Evolutionary conservation across 345 rosid genomes (phyloP), one percentile per base, ranked within the genome.

Genomic region (Laguncularia racemosa): DNA sequence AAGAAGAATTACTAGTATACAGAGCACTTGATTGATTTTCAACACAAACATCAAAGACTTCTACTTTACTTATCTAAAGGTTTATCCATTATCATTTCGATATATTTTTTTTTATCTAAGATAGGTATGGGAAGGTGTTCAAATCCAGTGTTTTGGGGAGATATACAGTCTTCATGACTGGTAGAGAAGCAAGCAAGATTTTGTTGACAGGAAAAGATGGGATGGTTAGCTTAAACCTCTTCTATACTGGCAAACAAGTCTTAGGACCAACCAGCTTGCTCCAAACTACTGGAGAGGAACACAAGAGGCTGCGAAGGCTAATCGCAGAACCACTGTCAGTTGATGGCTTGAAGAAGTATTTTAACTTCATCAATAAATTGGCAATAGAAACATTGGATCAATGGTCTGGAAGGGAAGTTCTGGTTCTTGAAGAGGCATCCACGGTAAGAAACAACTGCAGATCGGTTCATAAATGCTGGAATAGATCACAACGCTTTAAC

Each of bases 201-300:
- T 56, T 85, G 71, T 62, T 85, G 45, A 76, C 91, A 13, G 88
- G 91, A 6, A 82, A 85, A 78, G 85, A 85, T 47, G 88, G 91
- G 61, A 67, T 84, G 68, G 83, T 82, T 73, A 85, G 88, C 53
- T 74, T 82, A 71, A 85, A 82, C 76, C 84, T 82, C 2, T 82
- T 82, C 56, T 82, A 80, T 44, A 85, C 88, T 4, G 91, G 85
- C 23, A 65, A 76, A 61, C 88, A 78, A 51, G 91, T 82, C 14
- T 66, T 85, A 6, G 85, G 88, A 12, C 74, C 84, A 1, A 70
- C 80, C 50, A 82, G 91, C 73, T 67, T 82, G 72, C 88, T 85
- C 46, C 88, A 85, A 67, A 55, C 81, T 47, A 74, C 52, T 18
- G 88, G 88, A 52, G 84, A 80, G 46, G 78, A 72, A 14, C 88